Evolutionary conservation across 176 grass and related monocot species (phyloP), one percentile per base, ranked within the genome.

Genomic region (Carex scoparia): DNA sequence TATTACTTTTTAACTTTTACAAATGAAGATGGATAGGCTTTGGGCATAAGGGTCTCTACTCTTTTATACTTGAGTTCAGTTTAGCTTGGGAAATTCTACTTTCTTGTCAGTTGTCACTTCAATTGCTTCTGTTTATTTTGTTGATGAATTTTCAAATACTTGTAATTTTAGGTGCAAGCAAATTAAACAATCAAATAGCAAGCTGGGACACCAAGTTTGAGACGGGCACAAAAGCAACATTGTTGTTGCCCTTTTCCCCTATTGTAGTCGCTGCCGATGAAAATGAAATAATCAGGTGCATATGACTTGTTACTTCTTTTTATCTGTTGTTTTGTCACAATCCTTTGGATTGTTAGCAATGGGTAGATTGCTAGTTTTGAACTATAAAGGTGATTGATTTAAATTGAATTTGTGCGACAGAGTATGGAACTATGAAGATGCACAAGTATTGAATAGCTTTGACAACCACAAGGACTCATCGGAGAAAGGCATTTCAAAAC

Each of bases 181-280:
- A 95, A 84, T 93, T 94, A 88, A 92, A 86, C 46, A 94, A 91
- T 89, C 96, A 95, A 92, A 95, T 99, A 84, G 91, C 93, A 81
- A 95, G 90, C 73, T 99, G 96, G 93, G 93, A 95, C 81, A 95
- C 96, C 1, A 99, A 63, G 85, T 99, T 99, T 84, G 91, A 95
- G 71, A 85, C 84, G 35, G 96, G 93, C 80, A 95, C 91, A 66
- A 95, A 95, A 84, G 86, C 93, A 55, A 84, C 87, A 58, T 89
- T 99, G 42, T 78, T 99, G 59, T 82, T 99, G 69, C 96, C 96
- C 31, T 99, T 99, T 86, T 92, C 88, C 81, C 91, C 96, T 5
- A 81, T 94, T 1, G 93, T 99, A 23, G 81, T 99, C 27, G 93
- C 96, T 84, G 96, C 93, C 69, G 96, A 99, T 91, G 96, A 94